Evolutionary conservation across 257 asterid species (phyloP).

Genomic region (Jacaranda mimosifolia): DNA sequence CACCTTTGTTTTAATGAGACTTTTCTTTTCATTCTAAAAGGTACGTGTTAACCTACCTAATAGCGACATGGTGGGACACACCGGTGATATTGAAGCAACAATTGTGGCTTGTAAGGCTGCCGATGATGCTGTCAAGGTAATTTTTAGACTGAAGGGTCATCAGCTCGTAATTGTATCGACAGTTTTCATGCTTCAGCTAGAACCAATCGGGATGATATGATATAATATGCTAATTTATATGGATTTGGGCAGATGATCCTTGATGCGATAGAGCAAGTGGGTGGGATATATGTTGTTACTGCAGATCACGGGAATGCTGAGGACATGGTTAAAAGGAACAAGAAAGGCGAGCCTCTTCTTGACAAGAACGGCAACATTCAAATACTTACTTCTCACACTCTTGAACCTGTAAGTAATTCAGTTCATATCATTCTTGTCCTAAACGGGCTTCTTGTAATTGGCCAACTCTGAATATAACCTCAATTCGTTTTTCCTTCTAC

Average conservation of each 20-base stretch:
- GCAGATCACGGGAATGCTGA: slow-evolving; percentile 99
- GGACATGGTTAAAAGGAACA: slow-evolving; percentile 98
- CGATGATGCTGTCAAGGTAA: slow-evolving; percentile 95
- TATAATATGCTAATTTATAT: background rate
- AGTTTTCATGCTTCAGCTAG: background rate
- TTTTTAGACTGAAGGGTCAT: background rate
- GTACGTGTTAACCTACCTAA: slow-evolving; percentile 93
- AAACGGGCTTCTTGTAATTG: background rate
- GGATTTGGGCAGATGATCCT: slow-evolving; percentile 70
- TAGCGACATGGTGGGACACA: slow-evolving; percentile 98
- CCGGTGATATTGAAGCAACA: slow-evolving; percentile 95
- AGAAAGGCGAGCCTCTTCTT: slow-evolving; percentile 91
- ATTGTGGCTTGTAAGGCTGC: slow-evolving; percentile 94
- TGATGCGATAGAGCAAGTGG: slow-evolving; percentile 90
- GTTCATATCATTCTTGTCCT: slow-evolving; percentile 1
- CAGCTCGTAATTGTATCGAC: background rate
- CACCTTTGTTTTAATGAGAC: slow-evolving; percentile 7
- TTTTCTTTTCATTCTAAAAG: slow-evolving; percentile 39
- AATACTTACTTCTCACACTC: slow-evolving; percentile 92
- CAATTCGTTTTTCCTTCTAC: no score
- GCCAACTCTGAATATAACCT: no score
- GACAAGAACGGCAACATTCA: slow-evolving; percentile 91
- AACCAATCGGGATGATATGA: background rate
- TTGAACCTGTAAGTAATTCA: slow-evolving; percentile 74
- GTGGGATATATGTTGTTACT: slow-evolving; percentile 93